Conservation (phyloP, 352 stramenopile species). For the Plasmopara muralis region DNA sequence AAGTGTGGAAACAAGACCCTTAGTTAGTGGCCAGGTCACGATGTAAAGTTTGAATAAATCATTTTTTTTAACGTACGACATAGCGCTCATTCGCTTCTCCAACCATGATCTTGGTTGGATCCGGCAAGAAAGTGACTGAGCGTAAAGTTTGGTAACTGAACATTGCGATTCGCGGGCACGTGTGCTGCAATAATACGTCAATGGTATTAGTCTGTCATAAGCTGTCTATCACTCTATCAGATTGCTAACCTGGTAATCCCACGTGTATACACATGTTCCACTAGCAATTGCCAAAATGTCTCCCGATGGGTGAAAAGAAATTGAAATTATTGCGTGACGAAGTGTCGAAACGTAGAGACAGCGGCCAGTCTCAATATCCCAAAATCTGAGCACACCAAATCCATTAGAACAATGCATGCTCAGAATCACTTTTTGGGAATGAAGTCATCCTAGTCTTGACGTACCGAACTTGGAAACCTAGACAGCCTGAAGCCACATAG, state of each 20-base stretch:
- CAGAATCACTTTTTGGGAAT: neutral
- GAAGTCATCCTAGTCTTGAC: neutral
- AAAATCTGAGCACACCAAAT: slow-evolving; percentile 44
- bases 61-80: slow-evolving; percentile 41
- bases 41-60: neutral
- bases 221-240: slow-evolving; percentile 1
- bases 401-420: neutral
- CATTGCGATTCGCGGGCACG: slow-evolving; percentile 77
- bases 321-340: slow-evolving; percentile 93
- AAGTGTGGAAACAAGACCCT: no score
- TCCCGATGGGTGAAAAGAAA: slow-evolving; percentile 94
- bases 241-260: slow-evolving; percentile 87
- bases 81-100: slow-evolving; percentile 91
- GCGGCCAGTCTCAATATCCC: slow-evolving; percentile 81
- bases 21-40: no score
- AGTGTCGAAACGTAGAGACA: slow-evolving; percentile 93
- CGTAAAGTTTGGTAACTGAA: slow-evolving; percentile 88
- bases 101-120: slow-evolving; percentile 90
- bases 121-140: slow-evolving; percentile 91
- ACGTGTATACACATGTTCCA: slow-evolving; percentile 92
- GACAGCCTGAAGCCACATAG: slow-evolving; percentile 95
- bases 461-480: slow-evolving; percentile 92
- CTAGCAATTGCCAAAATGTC: slow-evolving; percentile 93
- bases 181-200: slow-evolving; percentile 38
- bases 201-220: slow-evolving; percentile 1